These are phyloP conservation scores for Cutaneotrichosporon sp. DNA, from an alignment of 1,284 basidiomycete species.

Conservation along the genomic window DNA sequence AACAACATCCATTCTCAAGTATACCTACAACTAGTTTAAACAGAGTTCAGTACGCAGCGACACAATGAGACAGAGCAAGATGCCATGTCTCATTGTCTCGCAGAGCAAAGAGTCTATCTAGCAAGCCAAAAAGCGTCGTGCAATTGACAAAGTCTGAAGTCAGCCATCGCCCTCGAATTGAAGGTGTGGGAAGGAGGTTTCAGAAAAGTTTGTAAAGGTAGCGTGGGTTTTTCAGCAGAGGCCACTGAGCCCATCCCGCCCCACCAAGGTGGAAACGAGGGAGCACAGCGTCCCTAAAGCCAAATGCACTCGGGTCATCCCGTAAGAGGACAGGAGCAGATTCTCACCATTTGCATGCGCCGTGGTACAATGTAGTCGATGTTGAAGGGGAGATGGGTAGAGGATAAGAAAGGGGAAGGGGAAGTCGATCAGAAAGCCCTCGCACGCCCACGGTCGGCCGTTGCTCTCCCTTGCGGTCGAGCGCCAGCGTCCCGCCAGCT, in stretches of 20 bases:
- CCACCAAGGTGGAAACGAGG: constrained; percentile 13
- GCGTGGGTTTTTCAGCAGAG: constrained; percentile 53
- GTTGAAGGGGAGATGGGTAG: constrained; percentile 10
- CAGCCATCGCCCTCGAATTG: neutral
- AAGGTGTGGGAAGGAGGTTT: constrained; percentile 22
- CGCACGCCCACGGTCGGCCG: constrained; percentile 41
- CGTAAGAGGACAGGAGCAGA: constrained; percentile 2
- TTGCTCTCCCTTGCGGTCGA: constrained; percentile 32
- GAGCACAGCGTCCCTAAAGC: constrained; percentile 43
- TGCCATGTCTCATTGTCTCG: neutral
- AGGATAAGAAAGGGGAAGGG: constrained; percentile 10
- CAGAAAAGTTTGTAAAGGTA: constrained; percentile 48
- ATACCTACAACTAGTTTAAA: neutral
- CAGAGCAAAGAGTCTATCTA: neutral
- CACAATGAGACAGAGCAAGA: neutral
- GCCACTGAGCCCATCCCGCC: constrained; percentile 10
- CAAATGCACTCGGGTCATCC: constrained; percentile 55
- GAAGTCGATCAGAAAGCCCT: constrained; percentile 53
- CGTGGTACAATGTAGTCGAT: neutral
- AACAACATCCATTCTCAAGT: neutral
- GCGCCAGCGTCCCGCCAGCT: constrained; percentile 44
- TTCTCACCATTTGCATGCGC: constrained; percentile 10
- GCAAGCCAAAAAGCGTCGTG: neutral
- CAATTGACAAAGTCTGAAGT: neutral
- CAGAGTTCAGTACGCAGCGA: neutral